Base-by-base conservation (phyloP, 805 yeast genomes). In the Kregervanrija fluxuum region DNA sequence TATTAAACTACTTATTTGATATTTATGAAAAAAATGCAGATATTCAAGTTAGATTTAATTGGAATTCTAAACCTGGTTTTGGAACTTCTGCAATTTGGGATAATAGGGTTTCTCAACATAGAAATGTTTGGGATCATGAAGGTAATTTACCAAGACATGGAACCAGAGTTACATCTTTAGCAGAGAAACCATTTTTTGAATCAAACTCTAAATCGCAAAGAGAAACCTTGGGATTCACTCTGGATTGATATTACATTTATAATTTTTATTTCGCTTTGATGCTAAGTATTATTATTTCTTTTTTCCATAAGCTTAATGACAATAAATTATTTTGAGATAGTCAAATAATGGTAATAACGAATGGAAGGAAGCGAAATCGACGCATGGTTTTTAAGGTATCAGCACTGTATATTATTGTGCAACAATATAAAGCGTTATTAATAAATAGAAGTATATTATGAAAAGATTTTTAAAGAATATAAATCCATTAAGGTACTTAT, bases 121-220 rank as follows among this genome's bases (percentile, higher is more conserved):
- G 60, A 48, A 70, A 70, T 12, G 63, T 68, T 15, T 62, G 67
- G 65, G 73, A 69, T 52, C 66, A 71, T 37, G 52, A 51, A 34
- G 67, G 68, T n/a, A 60, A 28, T 33, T 68, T 62, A 40, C 61
- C 68, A 15, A 63, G 77, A 60, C 79, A 74, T 49, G 79, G 75
- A 33, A 69, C 73, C 2, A 71, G 81, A 50, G 74, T 70, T 37
- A 70, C 76, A 0, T 58, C 79, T 1, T 67, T 76, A 47, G 80
- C 77, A 13, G 80, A 76, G 47, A 56, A 61, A 41, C 82, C 81
- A 1, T 68, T 46, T 61, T 76, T 68, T 54, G 78, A 74, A 52
- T 66, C 68, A 16, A 54, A 61, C 3, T 71, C 77, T 5, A 71
- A 70, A 54, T 69, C 75, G 30, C 78, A 73, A 52, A 69, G 79